These are phyloP conservation scores for Coniochaeta prunicola DNA, from an alignment of 2,329 filamentous ascomycete genomes.

Conservation along the genomic window DNA sequence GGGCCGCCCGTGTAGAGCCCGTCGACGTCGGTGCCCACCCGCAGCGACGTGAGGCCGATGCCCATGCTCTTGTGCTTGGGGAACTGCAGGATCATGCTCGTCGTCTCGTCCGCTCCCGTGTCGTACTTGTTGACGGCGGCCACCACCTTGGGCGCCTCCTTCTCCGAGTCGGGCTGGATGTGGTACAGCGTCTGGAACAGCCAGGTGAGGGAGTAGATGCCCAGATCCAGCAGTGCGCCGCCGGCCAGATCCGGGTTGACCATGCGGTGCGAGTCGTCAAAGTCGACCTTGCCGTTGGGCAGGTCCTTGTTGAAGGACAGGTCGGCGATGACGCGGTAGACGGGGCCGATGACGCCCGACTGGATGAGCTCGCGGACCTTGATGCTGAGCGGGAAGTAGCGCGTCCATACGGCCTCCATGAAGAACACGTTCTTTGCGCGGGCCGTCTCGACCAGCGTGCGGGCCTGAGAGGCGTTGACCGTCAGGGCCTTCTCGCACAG, in stretches of 20 bases:
- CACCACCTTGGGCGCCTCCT: conserved; percentile 61
- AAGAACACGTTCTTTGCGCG: conserved; percentile 66
- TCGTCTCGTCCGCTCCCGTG: conserved; percentile 71
- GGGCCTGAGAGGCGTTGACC: conserved; percentile 70
- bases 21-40: conserved; percentile 55
- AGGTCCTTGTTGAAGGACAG: conserved; percentile 53
- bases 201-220: conserved; percentile 87
- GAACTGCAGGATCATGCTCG: conserved; percentile 72
- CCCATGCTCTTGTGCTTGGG: conserved; percentile 62
- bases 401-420: conserved; percentile 87
- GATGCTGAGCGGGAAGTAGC: conserved; percentile 79
- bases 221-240: conserved; percentile 75
- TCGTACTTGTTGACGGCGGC: conserved; percentile 65
- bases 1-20: conserved; percentile 52
- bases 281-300: conserved; percentile 49
- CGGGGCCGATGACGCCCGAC: conserved; percentile 48
- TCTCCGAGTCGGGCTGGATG: conserved; percentile 59
- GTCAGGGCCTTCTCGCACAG: conserved; percentile 90
- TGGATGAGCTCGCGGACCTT: conserved; percentile 60
- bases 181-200: conserved; percentile 86
- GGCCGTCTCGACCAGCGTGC: conserved; percentile 64
- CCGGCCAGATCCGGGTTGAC: conserved; percentile 77
- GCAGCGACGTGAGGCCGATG: conserved; percentile 61
- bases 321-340: conserved; percentile 55
- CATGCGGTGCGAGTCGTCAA: conserved; percentile 63